phyloP scores from a whole-genome alignment of 1,284 basidiomycete species.

The Acaromyces ingoldii region DNA sequence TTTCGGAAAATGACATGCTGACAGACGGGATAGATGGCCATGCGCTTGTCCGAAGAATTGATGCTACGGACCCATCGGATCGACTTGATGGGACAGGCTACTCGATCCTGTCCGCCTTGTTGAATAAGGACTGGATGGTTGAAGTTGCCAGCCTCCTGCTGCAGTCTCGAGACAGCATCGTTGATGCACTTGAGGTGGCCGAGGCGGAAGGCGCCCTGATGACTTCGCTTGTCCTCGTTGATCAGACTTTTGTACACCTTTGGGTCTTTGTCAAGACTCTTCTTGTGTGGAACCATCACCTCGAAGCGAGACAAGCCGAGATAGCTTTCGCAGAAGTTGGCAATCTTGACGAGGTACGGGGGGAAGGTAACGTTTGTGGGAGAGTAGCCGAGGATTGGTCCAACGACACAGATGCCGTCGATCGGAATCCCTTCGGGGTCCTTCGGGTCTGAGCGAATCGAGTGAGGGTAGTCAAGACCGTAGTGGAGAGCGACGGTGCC shows the following conservation, averaged over 20 bases:
- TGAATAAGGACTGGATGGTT: conserved; percentile 39
- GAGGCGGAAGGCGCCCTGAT: conserved; percentile 44
- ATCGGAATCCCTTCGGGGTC: conserved; percentile 19
- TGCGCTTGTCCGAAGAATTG: conserved; percentile 23
- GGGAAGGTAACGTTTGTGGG: conserved; percentile 21
- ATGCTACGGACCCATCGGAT: conserved; percentile 24
- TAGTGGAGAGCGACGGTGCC: conserved; percentile 41
- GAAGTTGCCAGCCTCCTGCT: conserved; percentile 18
- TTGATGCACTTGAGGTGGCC: conserved; percentile 28
- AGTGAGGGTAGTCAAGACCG: conserved; percentile 36
- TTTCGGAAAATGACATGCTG: conserved; percentile 49
- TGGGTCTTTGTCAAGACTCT: conserved; percentile 43
- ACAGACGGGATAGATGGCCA: conserved; percentile 44
- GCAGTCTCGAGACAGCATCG: conserved; percentile 23
- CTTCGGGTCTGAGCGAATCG: conserved; percentile 23
- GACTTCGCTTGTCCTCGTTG: conserved; percentile 40
- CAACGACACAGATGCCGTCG: conserved; percentile 25
- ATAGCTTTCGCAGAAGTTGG: conserved; percentile 3
- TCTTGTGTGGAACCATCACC: conserved; percentile 44
- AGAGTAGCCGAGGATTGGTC: conserved; percentile 42
- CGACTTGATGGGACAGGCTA: conserved; percentile 22
- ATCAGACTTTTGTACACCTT: conserved; percentile 46
- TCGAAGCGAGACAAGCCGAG: conserved; percentile 27
- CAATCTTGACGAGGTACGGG: neutral
- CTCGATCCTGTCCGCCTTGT: conserved; percentile 40